A percentile compares a stretch with the other conserved stretches of the same genome.
Evolutionary conservation across 2,329 filamentous ascomycete genomes (phyloP).

Genomic region (Hypoxylon sp.): DNA sequence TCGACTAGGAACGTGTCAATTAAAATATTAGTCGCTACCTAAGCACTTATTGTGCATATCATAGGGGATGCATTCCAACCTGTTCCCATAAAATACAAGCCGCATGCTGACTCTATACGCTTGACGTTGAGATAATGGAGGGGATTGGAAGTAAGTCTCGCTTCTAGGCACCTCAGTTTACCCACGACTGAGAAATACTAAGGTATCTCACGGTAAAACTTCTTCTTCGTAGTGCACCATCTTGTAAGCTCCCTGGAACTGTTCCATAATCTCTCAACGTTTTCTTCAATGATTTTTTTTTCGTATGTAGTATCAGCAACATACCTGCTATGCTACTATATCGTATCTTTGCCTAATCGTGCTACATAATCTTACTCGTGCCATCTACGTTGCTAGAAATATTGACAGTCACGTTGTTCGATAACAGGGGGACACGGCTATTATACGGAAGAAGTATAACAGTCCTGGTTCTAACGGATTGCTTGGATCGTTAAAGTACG

Average conservation of each 20-base stretch:
- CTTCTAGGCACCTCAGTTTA: neutral
- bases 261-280: neutral
- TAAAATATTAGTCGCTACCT: neutral
- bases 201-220: neutral
- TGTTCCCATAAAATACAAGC: neutral
- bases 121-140: neutral
- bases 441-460: neutral
- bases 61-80: neutral
- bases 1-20: neutral
- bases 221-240: neutral
- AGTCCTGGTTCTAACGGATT: slow-evolving; percentile 10
- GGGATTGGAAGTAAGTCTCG: neutral
- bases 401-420: slow-evolving; percentile 2
- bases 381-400: neutral
- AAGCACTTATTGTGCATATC: neutral
- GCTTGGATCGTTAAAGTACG: slow-evolving; percentile 17
- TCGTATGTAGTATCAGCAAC: neutral
- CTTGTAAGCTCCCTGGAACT: neutral
- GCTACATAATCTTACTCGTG: neutral
- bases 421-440: neutral
- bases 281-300: neutral
- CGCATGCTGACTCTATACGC: neutral
- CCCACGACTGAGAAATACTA: neutral
- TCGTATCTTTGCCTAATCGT: slow-evolving; percentile 4
- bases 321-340: neutral